Conservation (phyloP, 2,329 filamentous ascomycete species). For the Neodidymelliopsis sp. region DNA sequence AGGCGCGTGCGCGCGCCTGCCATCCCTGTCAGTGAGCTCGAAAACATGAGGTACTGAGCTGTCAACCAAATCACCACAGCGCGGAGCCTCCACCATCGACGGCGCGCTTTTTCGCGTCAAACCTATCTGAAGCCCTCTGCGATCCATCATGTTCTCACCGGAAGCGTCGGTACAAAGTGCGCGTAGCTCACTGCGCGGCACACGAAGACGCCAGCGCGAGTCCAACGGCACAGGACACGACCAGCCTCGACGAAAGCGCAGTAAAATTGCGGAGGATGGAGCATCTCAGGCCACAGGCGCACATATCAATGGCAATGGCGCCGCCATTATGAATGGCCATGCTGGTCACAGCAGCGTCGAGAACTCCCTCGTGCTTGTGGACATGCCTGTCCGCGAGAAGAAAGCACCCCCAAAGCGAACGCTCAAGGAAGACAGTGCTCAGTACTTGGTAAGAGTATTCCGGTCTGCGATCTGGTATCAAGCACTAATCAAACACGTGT, state of each 20-base stretch:
- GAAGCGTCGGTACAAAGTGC: conserved; percentile 47
- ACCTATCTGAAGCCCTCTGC: not conserved
- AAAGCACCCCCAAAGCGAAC: conserved; percentile 55
- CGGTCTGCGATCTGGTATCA: not conserved
- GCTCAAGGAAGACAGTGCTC: conserved; percentile 71
- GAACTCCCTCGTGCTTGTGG: conserved; percentile 41
- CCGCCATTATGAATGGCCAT: conserved; percentile 42
- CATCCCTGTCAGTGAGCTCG: conserved; percentile 20
- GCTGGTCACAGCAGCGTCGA: conserved; percentile 36
- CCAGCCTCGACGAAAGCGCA: conserved; percentile 56
- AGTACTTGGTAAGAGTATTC: conserved; percentile 66
- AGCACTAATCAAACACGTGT: conserved; percentile 17
- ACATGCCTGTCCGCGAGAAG: conserved; percentile 53
- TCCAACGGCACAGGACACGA: conserved; percentile 51
- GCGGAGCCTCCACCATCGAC: conserved; percentile 16
- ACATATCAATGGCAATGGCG: conserved; percentile 46
- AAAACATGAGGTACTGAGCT: conserved; percentile 18
- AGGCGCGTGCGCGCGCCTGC: conserved; percentile 15
- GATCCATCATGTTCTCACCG: conserved; percentile 49
- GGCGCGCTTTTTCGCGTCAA: conserved; percentile 19
- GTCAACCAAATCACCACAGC: conserved; percentile 11
- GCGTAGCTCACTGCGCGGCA: conserved; percentile 53
- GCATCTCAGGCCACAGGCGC: conserved; percentile 40
- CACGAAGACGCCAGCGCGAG: conserved; percentile 55
- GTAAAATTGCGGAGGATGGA: conserved; percentile 55